Evolutionary conservation across 768 basidiomycete species (phyloP).

Genomic region (Termitomyces sp.): DNA sequence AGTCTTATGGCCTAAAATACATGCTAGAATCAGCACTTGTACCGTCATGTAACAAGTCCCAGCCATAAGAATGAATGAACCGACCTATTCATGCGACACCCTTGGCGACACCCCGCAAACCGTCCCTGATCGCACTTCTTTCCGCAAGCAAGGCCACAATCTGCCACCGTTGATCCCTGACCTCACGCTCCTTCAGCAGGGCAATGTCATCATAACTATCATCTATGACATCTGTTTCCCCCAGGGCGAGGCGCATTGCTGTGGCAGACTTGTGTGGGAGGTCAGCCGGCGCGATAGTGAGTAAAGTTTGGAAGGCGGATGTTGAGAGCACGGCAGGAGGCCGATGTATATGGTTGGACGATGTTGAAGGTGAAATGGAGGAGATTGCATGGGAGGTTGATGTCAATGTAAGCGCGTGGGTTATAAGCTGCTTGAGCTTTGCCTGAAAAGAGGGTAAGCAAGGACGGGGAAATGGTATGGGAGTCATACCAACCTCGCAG

Average conservation of each 20-base stretch:
- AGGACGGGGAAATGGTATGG: neutral
- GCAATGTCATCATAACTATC: conserved; percentile 49
- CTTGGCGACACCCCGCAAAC: conserved; percentile 15
- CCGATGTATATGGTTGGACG: conserved; percentile 28
- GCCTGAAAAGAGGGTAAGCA: conserved; percentile 39
- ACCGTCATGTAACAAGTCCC: too few species aligned
- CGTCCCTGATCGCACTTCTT: conserved; percentile 66
- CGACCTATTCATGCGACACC: neutral
- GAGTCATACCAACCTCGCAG: conserved; percentile 56
- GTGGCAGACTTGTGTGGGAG: conserved; percentile 79
- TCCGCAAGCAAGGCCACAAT: conserved; percentile 72
- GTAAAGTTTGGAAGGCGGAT: conserved; percentile 72
- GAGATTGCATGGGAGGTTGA: conserved; percentile 73
- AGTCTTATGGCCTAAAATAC: too few species aligned
- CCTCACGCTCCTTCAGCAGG: conserved; percentile 59
- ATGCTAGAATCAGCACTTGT: too few species aligned
- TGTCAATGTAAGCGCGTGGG: conserved; percentile 73
- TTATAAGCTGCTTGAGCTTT: conserved; percentile 81
- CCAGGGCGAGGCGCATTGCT: conserved; percentile 64
- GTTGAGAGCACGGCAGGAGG: conserved; percentile 53
- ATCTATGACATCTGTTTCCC: conserved; percentile 48
- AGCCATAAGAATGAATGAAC: too few species aligned
- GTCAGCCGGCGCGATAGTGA: conserved; percentile 72
- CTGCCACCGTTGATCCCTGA: conserved; percentile 72
- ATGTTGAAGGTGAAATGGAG: conserved; percentile 65